Evolutionary conservation across 805 yeast species (phyloP).

Genomic region (Ascoidea tarda): DNA sequence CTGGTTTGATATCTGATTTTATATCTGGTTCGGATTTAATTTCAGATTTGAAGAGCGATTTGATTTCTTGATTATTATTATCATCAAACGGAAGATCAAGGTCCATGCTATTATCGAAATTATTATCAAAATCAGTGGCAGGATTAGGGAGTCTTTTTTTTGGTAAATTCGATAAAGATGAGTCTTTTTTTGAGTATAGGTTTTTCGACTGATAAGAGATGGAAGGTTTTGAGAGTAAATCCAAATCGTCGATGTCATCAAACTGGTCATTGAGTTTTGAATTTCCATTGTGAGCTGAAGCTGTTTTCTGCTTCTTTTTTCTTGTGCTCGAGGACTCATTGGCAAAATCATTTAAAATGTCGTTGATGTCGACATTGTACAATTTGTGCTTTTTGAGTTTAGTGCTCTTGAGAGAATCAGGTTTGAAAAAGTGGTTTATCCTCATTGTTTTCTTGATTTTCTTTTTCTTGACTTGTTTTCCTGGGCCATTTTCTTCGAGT

Average conservation of each 20-base stretch:
- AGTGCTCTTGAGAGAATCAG: constrained; percentile 16
- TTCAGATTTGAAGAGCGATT: no score
- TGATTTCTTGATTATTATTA: no score
- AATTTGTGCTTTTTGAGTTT: constrained; percentile 19
- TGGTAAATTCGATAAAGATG: no score
- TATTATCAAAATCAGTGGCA: no score
- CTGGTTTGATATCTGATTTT: no score
- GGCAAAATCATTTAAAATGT: constrained; percentile 46
- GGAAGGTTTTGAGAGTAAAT: no score
- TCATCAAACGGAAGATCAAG: no score
- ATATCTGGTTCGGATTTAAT: no score
- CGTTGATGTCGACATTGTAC: constrained; percentile 46
- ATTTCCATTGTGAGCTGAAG: background rate
- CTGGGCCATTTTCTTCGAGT: constrained; percentile 11
- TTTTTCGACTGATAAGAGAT: no score
- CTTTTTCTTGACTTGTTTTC: constrained; percentile 6
- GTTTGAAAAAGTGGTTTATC: constrained; percentile 39
- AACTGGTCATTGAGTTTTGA: constrained; percentile 9
- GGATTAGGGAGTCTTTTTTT: no score
- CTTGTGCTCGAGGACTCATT: constrained; percentile 8
- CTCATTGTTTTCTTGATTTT: constrained; percentile 27
- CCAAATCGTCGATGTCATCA: constrained; percentile 5
- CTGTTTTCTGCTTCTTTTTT: constrained; percentile 5
- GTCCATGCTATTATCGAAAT: no score
- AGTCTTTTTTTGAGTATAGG: no score